Evolutionary conservation across 805 yeast genomes (phyloP).

Genomic region (Dipodascopsis uninucleata): DNA sequence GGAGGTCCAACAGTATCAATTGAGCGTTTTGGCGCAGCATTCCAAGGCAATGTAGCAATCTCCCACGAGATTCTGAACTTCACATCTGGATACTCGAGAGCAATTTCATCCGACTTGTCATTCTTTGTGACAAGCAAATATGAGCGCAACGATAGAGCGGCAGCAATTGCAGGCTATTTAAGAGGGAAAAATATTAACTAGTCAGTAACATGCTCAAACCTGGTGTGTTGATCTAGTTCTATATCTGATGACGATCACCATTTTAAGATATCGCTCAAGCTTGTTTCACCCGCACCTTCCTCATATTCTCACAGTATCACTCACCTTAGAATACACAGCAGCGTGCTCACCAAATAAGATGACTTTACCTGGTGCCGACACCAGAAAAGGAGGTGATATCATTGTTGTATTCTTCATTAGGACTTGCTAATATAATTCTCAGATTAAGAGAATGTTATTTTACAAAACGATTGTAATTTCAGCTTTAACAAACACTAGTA

Average conservation of each 20-base stretch:
- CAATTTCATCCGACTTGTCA: slow-evolving; percentile 43
- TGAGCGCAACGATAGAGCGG: slow-evolving; percentile 83
- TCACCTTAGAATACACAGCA: slow-evolving; percentile 75
- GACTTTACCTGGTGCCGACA: slow-evolving; percentile 95
- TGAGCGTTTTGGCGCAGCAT: slow-evolving; percentile 32
- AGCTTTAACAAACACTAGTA: too few species aligned
- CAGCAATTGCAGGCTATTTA: slow-evolving; percentile 86
- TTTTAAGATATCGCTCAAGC: not conserved
- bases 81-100: slow-evolving; percentile 82
- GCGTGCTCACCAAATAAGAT: slow-evolving; percentile 96
- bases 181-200: not conserved
- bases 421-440: too few species aligned
- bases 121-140: slow-evolving; percentile 62
- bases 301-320: not conserved
- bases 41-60: slow-evolving; percentile 60
- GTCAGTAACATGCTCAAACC: too few species aligned
- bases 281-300: not conserved
- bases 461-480: too few species aligned
- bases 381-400: slow-evolving; percentile 52
- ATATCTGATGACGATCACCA: too few species aligned
- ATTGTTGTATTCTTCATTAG: too few species aligned
- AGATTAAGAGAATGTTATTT: too few species aligned
- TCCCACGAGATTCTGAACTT: slow-evolving; percentile 63
- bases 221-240: too few species aligned
- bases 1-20: slow-evolving; percentile 15